Conservation (phyloP, 2,329 filamentous ascomycete genomes). For the Harringtonia aguacate region DNA sequence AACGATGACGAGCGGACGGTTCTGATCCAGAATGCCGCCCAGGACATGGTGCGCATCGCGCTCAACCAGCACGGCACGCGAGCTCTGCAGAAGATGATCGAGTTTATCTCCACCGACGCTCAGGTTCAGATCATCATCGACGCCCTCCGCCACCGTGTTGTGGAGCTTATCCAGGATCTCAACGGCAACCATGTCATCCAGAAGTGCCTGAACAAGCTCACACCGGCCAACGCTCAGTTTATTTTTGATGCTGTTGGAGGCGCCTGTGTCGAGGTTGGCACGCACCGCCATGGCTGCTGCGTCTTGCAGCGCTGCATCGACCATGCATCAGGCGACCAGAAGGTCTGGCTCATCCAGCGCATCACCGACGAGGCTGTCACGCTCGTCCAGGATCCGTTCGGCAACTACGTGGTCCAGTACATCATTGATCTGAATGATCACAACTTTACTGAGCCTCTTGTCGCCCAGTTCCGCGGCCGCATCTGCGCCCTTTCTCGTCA, state of each 20-base stretch:
- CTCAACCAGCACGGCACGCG: constrained; percentile 95
- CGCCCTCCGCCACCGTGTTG: constrained; percentile 72
- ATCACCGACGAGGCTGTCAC: constrained; percentile 84
- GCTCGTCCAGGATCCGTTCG: constrained; percentile 92
- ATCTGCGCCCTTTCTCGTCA: constrained; percentile 73
- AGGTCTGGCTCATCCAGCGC: constrained; percentile 70
- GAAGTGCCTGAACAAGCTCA: constrained; percentile 94
- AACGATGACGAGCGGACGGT: constrained; percentile 90
- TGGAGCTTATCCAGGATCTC: constrained; percentile 90
- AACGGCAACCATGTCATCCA: constrained; percentile 99
- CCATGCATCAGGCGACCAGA: constrained; percentile 84
- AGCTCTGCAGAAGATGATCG: constrained; percentile 98
- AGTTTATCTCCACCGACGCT: constrained; percentile 77
- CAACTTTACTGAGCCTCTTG: constrained; percentile 80
- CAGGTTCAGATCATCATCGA: constrained; percentile 84
- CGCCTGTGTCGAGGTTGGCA: constrained; percentile 83
- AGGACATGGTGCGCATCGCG: constrained; percentile 84
- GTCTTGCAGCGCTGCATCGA: constrained; percentile 97
- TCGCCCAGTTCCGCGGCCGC: constrained; percentile 64
- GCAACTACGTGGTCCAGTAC: constrained; percentile 98
- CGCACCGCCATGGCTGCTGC: constrained; percentile 94
- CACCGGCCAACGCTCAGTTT: constrained; percentile 76
- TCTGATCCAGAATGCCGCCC: constrained; percentile 80
- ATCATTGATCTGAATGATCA: constrained; percentile 90
- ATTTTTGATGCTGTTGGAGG: constrained; percentile 91